Conservation (phyloP, 768 basidiomycete genomes). For the Sarcomyxa edulis region DNA sequence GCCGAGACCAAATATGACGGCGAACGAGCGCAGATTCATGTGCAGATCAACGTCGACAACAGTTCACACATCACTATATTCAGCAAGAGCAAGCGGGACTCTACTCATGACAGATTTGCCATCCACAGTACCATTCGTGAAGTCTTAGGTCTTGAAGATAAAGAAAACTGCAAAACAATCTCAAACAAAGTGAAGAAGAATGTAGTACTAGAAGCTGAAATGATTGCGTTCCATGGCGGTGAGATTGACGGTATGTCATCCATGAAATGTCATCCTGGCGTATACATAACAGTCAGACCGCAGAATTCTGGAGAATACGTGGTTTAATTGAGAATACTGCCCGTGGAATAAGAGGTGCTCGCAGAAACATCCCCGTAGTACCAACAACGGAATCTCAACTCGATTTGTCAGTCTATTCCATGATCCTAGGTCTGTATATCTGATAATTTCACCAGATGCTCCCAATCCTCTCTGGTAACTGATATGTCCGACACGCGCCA, state of each 20-base stretch:
- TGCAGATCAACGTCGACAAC: constrained; percentile 38
- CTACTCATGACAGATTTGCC: constrained; percentile 69
- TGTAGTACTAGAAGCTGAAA: constrained; percentile 76
- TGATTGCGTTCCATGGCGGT: constrained; percentile 75
- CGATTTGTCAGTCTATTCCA: constrained; percentile 3
- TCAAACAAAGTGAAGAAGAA: constrained; percentile 28
- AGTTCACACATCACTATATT: constrained; percentile 63
- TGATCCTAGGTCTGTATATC: constrained; percentile 11
- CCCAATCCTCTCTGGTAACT: constrained; percentile 26
- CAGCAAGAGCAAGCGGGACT: constrained; percentile 85
- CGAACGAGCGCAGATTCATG: constrained; percentile 91
- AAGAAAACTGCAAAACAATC: too few relatives aligned
- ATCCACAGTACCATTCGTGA: constrained; percentile 56
- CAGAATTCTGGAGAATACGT: constrained; percentile 77
- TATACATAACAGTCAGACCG: background rate
- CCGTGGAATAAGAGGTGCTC: constrained; percentile 38
- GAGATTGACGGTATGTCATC: constrained; percentile 62
- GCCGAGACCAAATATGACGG: constrained; percentile 95
- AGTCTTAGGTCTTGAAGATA: constrained; percentile 42
- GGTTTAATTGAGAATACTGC: constrained; percentile 56
- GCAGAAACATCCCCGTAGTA: constrained; percentile 13
- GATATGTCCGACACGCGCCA: constrained; percentile 38
- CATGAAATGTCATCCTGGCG: background rate
- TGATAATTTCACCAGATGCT: constrained; percentile 16
- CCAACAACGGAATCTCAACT: constrained; percentile 11